A percentile compares a stretch with the other conserved stretches of the same genome.
Evolutionary conservation across 495 filamentous ascomycete species (phyloP).

Genomic region (Talaromyces trachyspermus): DNA sequence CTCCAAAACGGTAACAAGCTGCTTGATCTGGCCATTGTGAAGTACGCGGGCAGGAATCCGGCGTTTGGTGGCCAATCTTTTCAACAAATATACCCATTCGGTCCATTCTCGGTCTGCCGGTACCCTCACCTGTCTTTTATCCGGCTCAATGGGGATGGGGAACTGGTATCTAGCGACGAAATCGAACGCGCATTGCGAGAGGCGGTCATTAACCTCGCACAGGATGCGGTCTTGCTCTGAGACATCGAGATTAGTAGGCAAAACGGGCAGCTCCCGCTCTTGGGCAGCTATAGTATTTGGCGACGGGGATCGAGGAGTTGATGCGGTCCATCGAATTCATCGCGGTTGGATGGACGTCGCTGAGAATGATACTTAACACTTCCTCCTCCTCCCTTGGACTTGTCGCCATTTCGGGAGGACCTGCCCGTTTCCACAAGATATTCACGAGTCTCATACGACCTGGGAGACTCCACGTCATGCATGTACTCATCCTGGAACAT

Average conservation of each 20-base stretch:
- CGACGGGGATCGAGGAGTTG: conserved; percentile 66
- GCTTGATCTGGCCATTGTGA: conserved; percentile 85
- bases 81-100: conserved; percentile 85
- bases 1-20: conserved; percentile 74
- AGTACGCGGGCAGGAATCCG: conserved; percentile 75
- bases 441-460: conserved; percentile 28
- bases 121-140: conserved; percentile 71
- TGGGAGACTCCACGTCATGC: conserved; percentile 26
- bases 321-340: conserved; percentile 83
- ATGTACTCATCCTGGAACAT: conserved; percentile 27
- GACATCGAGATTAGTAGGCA: conserved; percentile 73
- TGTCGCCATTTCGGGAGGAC: conserved; percentile 25
- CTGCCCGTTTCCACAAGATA: conserved; percentile 35
- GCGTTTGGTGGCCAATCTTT: conserved; percentile 76
- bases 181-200: conserved; percentile 80
- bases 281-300: conserved; percentile 60
- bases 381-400: conserved; percentile 30
- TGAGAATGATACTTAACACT: conserved; percentile 51
- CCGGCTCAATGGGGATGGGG: conserved; percentile 70
- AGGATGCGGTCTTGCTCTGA: conserved; percentile 80
- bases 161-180: conserved; percentile 88
- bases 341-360: conserved; percentile 69
- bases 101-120: conserved; percentile 84
- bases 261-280: conserved; percentile 70
- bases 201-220: conserved; percentile 69